Evolutionary conservation across 2,329 filamentous ascomycete genomes (phyloP).

Genomic region (Colletotrichum magnum): DNA sequence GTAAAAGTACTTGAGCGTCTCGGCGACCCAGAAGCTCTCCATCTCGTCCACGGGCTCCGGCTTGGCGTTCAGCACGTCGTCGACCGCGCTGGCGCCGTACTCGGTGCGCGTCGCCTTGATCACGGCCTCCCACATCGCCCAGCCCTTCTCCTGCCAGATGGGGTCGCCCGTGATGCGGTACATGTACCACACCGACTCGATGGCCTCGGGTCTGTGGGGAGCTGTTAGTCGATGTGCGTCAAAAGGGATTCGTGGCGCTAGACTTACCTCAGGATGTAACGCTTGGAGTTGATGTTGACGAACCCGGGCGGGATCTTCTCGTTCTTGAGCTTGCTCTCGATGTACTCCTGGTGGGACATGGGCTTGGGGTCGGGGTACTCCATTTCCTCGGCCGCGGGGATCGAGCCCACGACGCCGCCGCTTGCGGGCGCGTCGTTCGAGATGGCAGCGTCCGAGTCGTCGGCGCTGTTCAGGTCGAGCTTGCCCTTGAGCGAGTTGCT

Average conservation of each 20-base stretch:
- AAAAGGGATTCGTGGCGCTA: constrained; percentile 4
- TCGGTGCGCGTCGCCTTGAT: constrained; percentile 75
- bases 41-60: constrained; percentile 71
- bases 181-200: constrained; percentile 91
- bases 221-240: constrained; percentile 8
- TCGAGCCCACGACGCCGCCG: constrained; percentile 44
- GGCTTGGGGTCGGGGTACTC: constrained; percentile 57
- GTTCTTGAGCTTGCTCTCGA: constrained; percentile 59
- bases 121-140: constrained; percentile 86
- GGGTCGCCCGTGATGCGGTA: constrained; percentile 89
- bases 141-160: constrained; percentile 83
- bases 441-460: constrained; percentile 39
- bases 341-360: constrained; percentile 67
- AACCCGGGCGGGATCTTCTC: constrained; percentile 67
- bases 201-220: constrained; percentile 79
- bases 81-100: constrained; percentile 78
- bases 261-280: constrained; percentile 75
- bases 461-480: constrained; percentile 44
- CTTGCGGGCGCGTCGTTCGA: constrained; percentile 39
- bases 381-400: constrained; percentile 45
- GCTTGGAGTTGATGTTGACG: constrained; percentile 56
- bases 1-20: constrained; percentile 95
- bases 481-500: constrained; percentile 45
- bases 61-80: constrained; percentile 68
- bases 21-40: constrained; percentile 93